phyloP scores from a whole-genome alignment of 1,139 yeast species.

The Pichia sp. region DNA sequence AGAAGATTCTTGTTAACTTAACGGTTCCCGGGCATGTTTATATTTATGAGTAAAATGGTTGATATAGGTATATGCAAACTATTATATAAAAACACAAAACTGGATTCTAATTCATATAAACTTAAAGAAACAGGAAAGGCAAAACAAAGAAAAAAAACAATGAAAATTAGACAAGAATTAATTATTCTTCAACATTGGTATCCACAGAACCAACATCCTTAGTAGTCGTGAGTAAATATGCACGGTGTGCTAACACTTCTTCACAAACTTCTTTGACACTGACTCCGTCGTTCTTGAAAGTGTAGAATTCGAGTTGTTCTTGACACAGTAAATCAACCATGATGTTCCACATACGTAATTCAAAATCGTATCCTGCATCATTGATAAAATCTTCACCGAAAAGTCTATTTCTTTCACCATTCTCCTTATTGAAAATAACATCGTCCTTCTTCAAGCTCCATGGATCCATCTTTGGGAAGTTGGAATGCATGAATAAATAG shows the following conservation, averaged over 20 bases:
- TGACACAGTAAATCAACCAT: conserved; percentile 60
- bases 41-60: too few species aligned
- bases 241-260: conserved; percentile 48
- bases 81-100: too few species aligned
- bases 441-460: conserved; percentile 24
- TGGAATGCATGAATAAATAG: conserved; percentile 27
- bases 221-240: conserved; percentile 37
- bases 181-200: too few species aligned
- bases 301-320: conserved; percentile 42
- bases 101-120: too few species aligned
- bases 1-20: too few species aligned
- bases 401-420: conserved; percentile 23
- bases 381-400: conserved; percentile 45
- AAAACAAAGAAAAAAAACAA: too few species aligned
- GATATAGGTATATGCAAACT: too few species aligned
- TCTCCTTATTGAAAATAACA: conserved; percentile 16
- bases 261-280: conserved; percentile 36
- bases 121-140: too few species aligned
- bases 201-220: too few species aligned
- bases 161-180: too few species aligned
- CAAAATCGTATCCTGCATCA: conserved; percentile 58
- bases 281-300: conserved; percentile 42
- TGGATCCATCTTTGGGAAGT: conserved; percentile 32
- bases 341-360: conserved; percentile 57
- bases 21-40: too few species aligned